Evolutionary conservation across 139 green algal species (phyloP).

Genomic region (Edaphochlamys debaryana): DNA sequence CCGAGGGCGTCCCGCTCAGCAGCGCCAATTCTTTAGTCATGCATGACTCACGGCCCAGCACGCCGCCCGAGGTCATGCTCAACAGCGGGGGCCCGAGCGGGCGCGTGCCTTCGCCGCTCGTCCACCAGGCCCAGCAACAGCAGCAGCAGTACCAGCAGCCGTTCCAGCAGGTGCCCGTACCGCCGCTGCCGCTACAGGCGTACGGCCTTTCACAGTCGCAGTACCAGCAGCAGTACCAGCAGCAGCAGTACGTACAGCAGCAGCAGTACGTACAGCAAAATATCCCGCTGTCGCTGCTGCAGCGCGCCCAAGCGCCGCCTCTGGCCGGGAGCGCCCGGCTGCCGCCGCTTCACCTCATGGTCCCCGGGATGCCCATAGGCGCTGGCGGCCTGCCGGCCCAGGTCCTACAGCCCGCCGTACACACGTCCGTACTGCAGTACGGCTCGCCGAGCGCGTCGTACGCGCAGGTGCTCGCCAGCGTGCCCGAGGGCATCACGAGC

Average conservation of each 20-base stretch:
- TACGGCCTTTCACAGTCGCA: too few species aligned
- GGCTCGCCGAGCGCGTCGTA: not conserved
- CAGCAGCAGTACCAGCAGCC: not conserved
- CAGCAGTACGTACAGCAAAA: not conserved
- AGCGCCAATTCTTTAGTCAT: conserved; percentile 14
- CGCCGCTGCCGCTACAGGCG: too few species aligned
- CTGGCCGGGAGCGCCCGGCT: not conserved
- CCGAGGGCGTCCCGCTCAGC: conserved; percentile 23
- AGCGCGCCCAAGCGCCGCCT: not conserved
- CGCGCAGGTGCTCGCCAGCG: conserved; percentile 9
- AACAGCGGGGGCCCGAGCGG: not conserved
- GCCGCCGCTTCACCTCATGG: conserved; percentile 5
- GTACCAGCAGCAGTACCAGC: not conserved
- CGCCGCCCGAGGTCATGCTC: conserved; percentile 3
- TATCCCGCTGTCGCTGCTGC: conserved; percentile 15
- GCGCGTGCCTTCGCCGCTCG: not conserved
- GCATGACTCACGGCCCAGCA: conserved; percentile 11
- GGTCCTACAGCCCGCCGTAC: not conserved
- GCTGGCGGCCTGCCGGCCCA: too few species aligned
- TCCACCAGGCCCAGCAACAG: not conserved
- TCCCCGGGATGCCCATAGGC: conserved; percentile 15
- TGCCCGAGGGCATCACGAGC: not conserved
- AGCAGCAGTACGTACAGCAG: not conserved
- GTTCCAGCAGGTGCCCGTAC: not conserved
- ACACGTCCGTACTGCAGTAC: not conserved